Conservation (phyloP, 2,329 filamentous ascomycete genomes). For the Penicillium thymicola region DNA sequence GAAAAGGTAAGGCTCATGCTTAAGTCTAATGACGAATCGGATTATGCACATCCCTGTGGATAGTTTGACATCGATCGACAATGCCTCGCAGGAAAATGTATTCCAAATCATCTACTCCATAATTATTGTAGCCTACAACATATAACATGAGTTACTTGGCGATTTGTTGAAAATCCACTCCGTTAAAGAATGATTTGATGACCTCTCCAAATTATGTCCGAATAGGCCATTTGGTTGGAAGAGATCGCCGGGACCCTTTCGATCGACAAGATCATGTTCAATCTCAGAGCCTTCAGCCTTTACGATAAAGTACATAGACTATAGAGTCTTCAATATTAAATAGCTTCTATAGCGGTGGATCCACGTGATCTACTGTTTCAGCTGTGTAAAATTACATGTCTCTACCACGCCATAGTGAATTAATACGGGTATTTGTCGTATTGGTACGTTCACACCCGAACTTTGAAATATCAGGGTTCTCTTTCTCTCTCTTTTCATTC, state of each 20-base stretch:
- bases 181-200: neutral
- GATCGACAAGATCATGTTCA: neutral
- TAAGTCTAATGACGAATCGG: neutral
- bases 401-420: neutral
- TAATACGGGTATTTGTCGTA: neutral
- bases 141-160: neutral
- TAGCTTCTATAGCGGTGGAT: neutral
- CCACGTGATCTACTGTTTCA: neutral
- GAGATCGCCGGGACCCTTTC: neutral
- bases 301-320: too few relatives aligned
- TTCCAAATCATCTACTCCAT: neutral
- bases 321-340: too few relatives aligned
- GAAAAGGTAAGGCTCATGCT: neutral
- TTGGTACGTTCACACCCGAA: neutral
- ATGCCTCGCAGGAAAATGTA: neutral
- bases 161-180: neutral
- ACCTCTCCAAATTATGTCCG: neutral
- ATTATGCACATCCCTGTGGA: neutral
- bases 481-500: neutral
- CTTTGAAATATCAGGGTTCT: neutral
- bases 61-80: neutral
- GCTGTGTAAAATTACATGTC: neutral
- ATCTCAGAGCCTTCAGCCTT: too few relatives aligned
- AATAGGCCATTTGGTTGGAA: neutral
- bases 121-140: neutral